Evolutionary conservation across 2,329 filamentous ascomycete species (phyloP), one percentile per base, ranked within the genome.

Genomic region (Geosmithia flava): DNA sequence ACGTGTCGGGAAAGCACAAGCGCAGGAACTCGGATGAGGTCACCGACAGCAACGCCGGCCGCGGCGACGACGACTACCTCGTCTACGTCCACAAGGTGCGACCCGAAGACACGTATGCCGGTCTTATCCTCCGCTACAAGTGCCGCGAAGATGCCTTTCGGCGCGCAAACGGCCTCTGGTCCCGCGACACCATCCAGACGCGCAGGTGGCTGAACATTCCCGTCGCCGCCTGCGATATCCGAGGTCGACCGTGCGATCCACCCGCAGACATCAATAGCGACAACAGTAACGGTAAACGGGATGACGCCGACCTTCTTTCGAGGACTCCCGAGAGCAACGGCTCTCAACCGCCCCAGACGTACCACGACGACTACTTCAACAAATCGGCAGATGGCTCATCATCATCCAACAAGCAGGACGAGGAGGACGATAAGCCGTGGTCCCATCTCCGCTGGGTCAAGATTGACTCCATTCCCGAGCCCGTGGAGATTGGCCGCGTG

Each of bases 121-220:
- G 93, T 2, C 81, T 98, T 46, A 85, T 93, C 47, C 82, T 98
- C 54, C 86, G 83, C 56, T 98, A 94, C 65, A 84, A 87, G 56
- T 97, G 91, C 62, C 80, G 86, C 53, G 81, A 89, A 49, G 84
- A 90, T 45, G 76, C 85, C 2, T 82, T 98, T 54, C 78, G 87
- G 50, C 93, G 87, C 61, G 82, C 88, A 40, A 98, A 98, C 62
- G 81, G 93, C 11, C 81, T 98, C 58, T 98, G 93, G 93, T 87
- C 89, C 7, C 87, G 89, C 53, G 93, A 97, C 60, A 88, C 81
- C 53, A 84, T 97, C 37, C 91, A 96, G 62, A 80, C 82, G 45
- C 81, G 90, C 50, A 87, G 87, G 58, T 83, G 80, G 53, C 75
- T 98, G 16, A 75, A 90, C 8, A 69, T 98, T 47, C 93, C 93